These are phyloP conservation scores for Macrophomina tecta DNA, from an alignment of 2,329 filamentous ascomycete species.

Conservation along the genomic window DNA sequence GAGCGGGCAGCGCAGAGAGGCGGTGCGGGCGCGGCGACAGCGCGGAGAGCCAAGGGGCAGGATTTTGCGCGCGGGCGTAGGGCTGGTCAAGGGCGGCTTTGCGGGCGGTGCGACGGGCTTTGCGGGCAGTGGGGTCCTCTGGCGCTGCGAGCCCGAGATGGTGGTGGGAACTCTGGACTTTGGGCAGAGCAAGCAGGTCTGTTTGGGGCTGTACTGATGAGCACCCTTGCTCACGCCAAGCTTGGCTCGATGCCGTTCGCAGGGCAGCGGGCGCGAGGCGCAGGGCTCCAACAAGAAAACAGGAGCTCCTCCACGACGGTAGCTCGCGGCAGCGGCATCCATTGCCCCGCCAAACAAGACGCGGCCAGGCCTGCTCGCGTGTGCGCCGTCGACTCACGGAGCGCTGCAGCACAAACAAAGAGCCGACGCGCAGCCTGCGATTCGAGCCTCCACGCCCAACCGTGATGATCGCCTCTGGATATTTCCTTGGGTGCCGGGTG, in stretches of 20 bases:
- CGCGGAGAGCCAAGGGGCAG: slow-evolving; percentile 22
- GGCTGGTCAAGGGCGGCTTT: slow-evolving; percentile 11
- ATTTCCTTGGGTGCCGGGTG: background rate
- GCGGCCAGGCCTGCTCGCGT: background rate
- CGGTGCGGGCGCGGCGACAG: slow-evolving; percentile 20
- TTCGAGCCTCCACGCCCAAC: background rate
- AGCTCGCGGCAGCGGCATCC: background rate
- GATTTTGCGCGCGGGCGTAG: slow-evolving; percentile 13
- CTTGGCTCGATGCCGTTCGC: slow-evolving; percentile 17
- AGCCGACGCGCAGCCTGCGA: background rate
- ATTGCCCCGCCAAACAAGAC: background rate
- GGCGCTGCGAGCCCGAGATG: slow-evolving; percentile 14
- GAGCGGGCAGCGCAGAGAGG: slow-evolving; percentile 20
- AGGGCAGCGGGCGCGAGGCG: slow-evolving; percentile 8
- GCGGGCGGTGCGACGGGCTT: slow-evolving; percentile 10
- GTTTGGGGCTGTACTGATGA: slow-evolving; percentile 7
- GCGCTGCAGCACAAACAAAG: background rate
- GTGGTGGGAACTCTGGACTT: slow-evolving; percentile 15
- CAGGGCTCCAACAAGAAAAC: slow-evolving; percentile 9
- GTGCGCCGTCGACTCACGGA: background rate
- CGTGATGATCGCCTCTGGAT: background rate
- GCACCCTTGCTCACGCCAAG: slow-evolving; percentile 18
- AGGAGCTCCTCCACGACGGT: background rate
- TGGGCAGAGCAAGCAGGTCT: slow-evolving; percentile 15
- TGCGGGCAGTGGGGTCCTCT: slow-evolving; percentile 8